A percentile compares a stretch with the other conserved stretches of the same genome.
Conservation (phyloP, 2,329 filamentous ascomycete genomes). For the Chrysosporium keratinophilum region DNA sequence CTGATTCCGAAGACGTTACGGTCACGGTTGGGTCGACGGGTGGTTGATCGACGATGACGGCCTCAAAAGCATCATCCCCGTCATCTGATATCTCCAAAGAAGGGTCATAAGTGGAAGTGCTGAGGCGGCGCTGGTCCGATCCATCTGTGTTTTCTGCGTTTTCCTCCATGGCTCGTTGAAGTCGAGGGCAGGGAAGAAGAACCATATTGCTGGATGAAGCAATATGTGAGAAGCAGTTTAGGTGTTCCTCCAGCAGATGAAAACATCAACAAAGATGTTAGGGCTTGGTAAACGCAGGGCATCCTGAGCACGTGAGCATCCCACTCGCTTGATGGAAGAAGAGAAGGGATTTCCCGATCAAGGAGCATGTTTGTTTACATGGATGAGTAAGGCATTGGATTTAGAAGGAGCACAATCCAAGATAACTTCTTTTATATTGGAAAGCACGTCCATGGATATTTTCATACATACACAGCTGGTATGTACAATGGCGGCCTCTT, state of each 20-base stretch:
- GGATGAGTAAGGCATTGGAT: background rate
- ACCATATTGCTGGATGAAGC: slow-evolving; percentile 9
- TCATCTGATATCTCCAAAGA: background rate
- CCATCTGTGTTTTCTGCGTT: background rate
- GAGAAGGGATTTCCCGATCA: background rate
- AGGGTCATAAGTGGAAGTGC: background rate
- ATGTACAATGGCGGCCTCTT: too few species aligned
- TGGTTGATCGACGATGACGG: too few species aligned
- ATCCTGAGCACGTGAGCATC: background rate
- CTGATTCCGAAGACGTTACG: background rate
- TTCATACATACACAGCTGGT: too few species aligned
- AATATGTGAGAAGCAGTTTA: background rate
- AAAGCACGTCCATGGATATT: background rate
- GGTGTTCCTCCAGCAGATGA: background rate
- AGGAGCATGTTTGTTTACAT: slow-evolving; percentile 6
- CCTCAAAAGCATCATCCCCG: too few species aligned
- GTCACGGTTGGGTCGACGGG: background rate
- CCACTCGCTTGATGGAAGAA: background rate
- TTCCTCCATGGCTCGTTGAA: background rate
- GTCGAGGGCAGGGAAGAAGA: slow-evolving; percentile 13
- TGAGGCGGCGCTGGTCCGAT: background rate
- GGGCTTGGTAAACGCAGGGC: background rate
- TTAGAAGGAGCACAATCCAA: background rate
- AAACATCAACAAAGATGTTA: background rate
- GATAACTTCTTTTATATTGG: background rate